These are phyloP conservation scores for Oryza nivara DNA, from an alignment of 176 grass and related monocot genomes.

Conservation along the genomic window DNA sequence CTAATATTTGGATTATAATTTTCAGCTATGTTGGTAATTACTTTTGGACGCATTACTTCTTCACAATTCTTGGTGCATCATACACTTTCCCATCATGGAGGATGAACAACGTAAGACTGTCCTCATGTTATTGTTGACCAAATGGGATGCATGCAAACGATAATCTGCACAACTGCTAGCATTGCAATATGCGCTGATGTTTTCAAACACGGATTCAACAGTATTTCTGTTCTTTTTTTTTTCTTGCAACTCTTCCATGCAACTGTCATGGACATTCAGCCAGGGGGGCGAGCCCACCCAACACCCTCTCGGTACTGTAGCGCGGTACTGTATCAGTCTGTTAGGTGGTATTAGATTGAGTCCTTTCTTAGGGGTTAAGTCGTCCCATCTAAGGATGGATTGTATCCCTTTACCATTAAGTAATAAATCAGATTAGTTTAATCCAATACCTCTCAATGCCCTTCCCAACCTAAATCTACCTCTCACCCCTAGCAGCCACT, in stretches of 20 bases:
- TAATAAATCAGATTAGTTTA: too few species aligned
- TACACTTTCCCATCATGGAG: conserved; percentile 99
- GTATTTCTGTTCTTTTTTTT: not conserved
- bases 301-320: too few species aligned
- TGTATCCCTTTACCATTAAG: too few species aligned
- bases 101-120: conserved; percentile 93
- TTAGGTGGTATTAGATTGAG: too few species aligned
- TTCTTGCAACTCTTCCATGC: not conserved
- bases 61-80: conserved; percentile 90
- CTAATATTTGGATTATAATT: conserved; percentile 96
- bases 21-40: conserved; percentile 99
- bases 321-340: too few species aligned
- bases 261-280: too few species aligned
- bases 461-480: too few species aligned
- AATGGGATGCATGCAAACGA: not conserved
- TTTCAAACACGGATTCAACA: not conserved
- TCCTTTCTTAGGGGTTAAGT: too few species aligned
- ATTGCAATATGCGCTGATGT: not conserved
- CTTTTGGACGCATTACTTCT: conserved; percentile 99
- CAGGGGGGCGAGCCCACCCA: too few species aligned
- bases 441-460: too few species aligned
- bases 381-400: too few species aligned
- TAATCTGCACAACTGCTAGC: not conserved
- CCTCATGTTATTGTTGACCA: conserved; percentile 2
- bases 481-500: too few species aligned